phyloP scores from a whole-genome alignment of 371 early-diverging fungal genomes.

The Lichtheimia hyalospora region DNA sequence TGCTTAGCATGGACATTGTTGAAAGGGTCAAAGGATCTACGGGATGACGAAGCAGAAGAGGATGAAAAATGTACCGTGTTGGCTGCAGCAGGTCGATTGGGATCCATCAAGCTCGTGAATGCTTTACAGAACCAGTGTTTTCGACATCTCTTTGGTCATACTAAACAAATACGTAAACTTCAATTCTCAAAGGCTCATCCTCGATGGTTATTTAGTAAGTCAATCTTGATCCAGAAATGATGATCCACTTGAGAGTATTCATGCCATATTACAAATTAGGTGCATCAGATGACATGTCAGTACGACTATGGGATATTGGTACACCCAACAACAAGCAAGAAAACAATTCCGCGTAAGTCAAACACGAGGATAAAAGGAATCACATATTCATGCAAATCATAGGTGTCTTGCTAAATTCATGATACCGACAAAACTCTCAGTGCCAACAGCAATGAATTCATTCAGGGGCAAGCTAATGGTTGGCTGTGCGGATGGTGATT shows the following conservation, averaged over 20 bases:
- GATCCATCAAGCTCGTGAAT: slow-evolving; percentile 59
- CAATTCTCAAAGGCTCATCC: slow-evolving; percentile 48
- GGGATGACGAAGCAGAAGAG: slow-evolving; percentile 17
- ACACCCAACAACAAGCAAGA: slow-evolving; percentile 22
- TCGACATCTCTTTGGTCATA: slow-evolving; percentile 56
- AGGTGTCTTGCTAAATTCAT: slow-evolving; percentile 42
- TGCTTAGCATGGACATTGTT: slow-evolving; percentile 58
- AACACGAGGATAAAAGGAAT: neutral
- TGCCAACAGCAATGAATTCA: slow-evolving; percentile 26
- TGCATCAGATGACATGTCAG: slow-evolving; percentile 51
- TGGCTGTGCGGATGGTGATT: slow-evolving; percentile 32
- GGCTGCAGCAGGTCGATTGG: slow-evolving; percentile 47
- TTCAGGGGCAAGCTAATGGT: slow-evolving; percentile 24
- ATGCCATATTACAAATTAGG: slow-evolving; percentile 20
- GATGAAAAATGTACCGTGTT: slow-evolving; percentile 40
- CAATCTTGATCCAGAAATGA: neutral
- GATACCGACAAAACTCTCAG: slow-evolving; percentile 16
- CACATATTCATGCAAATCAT: neutral
- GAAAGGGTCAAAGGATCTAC: slow-evolving; percentile 6
- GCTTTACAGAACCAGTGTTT: slow-evolving; percentile 55
- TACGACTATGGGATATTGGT: slow-evolving; percentile 65
- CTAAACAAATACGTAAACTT: slow-evolving; percentile 37
- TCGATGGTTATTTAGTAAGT: slow-evolving; percentile 58
- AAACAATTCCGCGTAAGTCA: slow-evolving; percentile 28
- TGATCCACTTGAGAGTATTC: neutral